Evolutionary conservation across 129 eudicot species (phyloP).

Genomic region (Gnaphalium uliginosum): DNA sequence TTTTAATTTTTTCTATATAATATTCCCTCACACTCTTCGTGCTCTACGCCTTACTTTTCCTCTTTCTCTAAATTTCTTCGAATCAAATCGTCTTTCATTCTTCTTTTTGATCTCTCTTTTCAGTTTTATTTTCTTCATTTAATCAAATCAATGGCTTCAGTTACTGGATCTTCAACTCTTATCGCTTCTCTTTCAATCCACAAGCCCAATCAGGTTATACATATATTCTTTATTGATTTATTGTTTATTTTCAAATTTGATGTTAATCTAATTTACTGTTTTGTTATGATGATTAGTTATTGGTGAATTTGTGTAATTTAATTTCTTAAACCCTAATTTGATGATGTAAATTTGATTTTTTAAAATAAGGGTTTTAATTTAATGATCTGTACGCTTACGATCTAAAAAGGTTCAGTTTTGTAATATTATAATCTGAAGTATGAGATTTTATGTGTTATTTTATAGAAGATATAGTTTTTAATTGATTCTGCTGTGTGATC

Average conservation of each 20-base stretch:
- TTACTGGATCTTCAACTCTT: constrained; percentile 50
- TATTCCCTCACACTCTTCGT: constrained; percentile 56
- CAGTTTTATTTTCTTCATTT: constrained; percentile 22
- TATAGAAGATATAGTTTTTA: not conserved
- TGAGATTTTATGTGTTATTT: not conserved
- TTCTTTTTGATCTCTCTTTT: constrained; percentile 25
- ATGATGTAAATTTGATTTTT: not conserved
- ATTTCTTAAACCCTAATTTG: constrained; percentile 26
- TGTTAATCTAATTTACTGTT: not conserved
- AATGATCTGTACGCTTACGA: not conserved
- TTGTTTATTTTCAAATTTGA: not conserved
- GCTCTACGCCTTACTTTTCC: constrained; percentile 52
- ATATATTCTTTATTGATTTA: not conserved
- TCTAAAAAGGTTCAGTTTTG: not conserved
- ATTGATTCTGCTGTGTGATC: not conserved
- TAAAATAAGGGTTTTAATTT: not conserved
- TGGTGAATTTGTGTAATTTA: not conserved
- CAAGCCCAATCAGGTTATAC: constrained; percentile 58
- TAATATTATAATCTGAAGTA: too few relatives aligned
- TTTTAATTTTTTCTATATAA: constrained; percentile 22
- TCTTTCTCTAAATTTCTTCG: not conserved
- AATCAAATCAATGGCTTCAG: constrained; percentile 58
- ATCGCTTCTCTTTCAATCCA: constrained; percentile 44
- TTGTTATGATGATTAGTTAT: not conserved
- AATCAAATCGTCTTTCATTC: not conserved